Evolutionary conservation across 768 basidiomycete genomes (phyloP), one percentile per base, ranked within the genome.

Genomic region (Russula vinacea): DNA sequence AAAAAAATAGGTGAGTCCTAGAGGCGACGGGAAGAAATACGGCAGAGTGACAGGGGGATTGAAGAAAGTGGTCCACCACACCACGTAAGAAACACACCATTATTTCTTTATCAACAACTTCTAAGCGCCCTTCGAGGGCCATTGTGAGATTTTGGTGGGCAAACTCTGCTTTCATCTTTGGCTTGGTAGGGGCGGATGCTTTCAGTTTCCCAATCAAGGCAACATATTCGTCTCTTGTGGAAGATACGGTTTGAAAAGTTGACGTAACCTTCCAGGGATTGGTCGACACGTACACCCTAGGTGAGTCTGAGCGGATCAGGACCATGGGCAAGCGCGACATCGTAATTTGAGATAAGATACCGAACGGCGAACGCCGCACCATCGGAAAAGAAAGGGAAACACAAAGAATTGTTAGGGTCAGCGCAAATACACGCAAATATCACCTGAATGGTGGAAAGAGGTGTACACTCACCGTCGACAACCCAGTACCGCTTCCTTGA

Each of bases 201-300:
- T 88, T 88, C 68, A 94, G 73, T 54, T 79, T 77, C 67, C 85
- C 85, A 62, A 92, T 79, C 50, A 84, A 72, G 6, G 76, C 78
- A n/a, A 85, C 60, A 70, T 92, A 93, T 71, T 94, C 90, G 56
- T 86, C 86, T 51, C 81, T 81, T 16, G 89, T 87, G 4, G 88
- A 87, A 16, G 89, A 83, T 58, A 88, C 75, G 13, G 86, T 80
- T 69, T 86, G 81, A 70, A 94, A 89, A 17, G 87, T 87, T 37
- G 90, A 86, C 10, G 86, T 84, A 49, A 87, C 86, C 77, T 93
- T 94, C 91, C 90, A 94, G 24, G 92, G 92, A 74, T 94, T 94
- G 16, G 89, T 90, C 39, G 92, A 93, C 44, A 83, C 77, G 71
- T 91, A 94, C 58, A 94, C 76, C 64, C 92, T 85, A 29, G 92